Evolutionary conservation across 495 filamentous ascomycete species (phyloP).

Genomic region (Talaromyces stipitatus): DNA sequence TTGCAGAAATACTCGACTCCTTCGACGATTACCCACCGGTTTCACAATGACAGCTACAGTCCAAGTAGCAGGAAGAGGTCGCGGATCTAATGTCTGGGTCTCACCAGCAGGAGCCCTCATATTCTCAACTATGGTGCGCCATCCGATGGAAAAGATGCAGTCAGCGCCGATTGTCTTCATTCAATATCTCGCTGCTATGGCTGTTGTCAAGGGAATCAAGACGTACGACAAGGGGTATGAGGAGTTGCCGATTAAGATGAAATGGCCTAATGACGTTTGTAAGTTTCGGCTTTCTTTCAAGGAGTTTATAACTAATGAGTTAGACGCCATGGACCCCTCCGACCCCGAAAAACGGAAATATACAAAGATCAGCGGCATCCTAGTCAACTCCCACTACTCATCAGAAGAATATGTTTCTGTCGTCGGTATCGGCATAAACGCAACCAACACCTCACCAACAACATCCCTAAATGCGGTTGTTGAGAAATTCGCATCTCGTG

Average conservation of each 20-base stretch:
- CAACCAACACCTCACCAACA: conserved; percentile 77
- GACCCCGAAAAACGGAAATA: conserved; percentile 53
- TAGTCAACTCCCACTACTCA: conserved; percentile 82
- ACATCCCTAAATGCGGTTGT: conserved; percentile 75
- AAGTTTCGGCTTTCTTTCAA: conserved; percentile 2
- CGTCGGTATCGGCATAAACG: conserved; percentile 83
- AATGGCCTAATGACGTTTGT: conserved; percentile 98
- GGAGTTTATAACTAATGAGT: not conserved
- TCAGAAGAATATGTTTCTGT: conserved; percentile 77
- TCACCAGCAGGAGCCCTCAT: conserved; percentile 81
- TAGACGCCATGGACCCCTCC: conserved; percentile 66
- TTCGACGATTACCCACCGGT: conserved; percentile 69
- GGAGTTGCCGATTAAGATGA: conserved; percentile 71
- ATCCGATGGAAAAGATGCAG: conserved; percentile 60
- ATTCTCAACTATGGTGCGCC: conserved; percentile 79
- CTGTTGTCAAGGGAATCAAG: conserved; percentile 80
- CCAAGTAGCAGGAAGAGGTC: conserved; percentile 85
- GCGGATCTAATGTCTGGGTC: conserved; percentile 91
- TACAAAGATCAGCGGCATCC: conserved; percentile 89
- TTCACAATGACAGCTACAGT: conserved; percentile 87
- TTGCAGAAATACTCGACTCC: conserved; percentile 64
- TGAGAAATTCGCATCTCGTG: conserved; percentile 20
- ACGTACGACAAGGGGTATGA: conserved; percentile 70
- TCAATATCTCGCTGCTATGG: conserved; percentile 86
- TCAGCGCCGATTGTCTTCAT: conserved; percentile 86